phyloP scores from a whole-genome alignment of 306 rosid species.

The Fragaria vesca region DNA sequence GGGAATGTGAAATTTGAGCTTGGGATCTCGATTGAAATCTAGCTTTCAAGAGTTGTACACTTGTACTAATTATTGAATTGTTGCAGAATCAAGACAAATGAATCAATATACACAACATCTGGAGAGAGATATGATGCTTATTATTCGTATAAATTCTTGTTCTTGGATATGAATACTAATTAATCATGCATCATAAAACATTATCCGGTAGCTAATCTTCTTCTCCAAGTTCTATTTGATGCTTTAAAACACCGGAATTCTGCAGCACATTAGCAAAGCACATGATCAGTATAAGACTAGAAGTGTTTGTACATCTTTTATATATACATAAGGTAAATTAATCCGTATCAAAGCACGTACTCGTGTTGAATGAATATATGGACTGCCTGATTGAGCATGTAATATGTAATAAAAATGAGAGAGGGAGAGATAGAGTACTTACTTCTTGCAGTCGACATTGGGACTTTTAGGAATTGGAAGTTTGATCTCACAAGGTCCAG shows the following conservation, averaged over 20 bases:
- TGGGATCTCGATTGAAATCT: neutral
- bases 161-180: neutral
- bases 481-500: constrained; percentile 8
- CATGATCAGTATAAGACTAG: neutral
- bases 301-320: neutral
- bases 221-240: neutral
- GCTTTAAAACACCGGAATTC: neutral
- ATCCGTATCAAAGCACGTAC: no score
- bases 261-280: neutral
- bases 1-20: neutral
- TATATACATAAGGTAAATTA: neutral
- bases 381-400: neutral
- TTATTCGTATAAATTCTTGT: neutral
- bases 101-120: neutral
- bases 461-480: constrained; percentile 28
- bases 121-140: neutral
- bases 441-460: constrained; percentile 21
- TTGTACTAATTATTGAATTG: neutral
- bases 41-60: neutral
- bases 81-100: neutral
- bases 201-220: neutral
- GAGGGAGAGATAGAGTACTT: constrained; percentile 3
- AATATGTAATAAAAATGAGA: neutral
- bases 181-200: neutral
- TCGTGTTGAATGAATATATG: neutral